These are phyloP conservation scores for Lablab purpureus DNA, from an alignment of 306 rosid genomes.

Conservation along the genomic window DNA sequence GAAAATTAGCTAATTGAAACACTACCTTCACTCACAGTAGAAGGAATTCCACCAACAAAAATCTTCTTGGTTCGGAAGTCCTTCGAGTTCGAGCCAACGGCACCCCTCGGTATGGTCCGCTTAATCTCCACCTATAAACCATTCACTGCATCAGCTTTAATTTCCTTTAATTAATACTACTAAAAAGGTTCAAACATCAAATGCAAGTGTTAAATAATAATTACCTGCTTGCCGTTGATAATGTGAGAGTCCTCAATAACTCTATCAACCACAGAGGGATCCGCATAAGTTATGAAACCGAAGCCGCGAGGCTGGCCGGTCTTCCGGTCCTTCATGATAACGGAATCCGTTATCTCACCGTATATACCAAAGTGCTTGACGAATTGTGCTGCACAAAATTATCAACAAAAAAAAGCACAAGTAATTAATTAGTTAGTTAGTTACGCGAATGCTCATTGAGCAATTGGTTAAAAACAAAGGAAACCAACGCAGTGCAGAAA, in stretches of 20 bases:
- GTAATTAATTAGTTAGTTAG: conserved; percentile 41
- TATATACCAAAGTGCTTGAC: conserved; percentile 84
- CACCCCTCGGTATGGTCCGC: conserved; percentile 91
- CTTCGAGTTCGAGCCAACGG: conserved; percentile 62
- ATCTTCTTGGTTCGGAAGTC: conserved; percentile 92
- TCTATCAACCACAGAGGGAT: conserved; percentile 84
- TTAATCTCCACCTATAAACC: conserved; percentile 85
- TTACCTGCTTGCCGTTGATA: conserved; percentile 84
- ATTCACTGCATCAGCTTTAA: conserved; percentile 5
- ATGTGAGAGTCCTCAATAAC: conserved; percentile 83
- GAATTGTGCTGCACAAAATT: conserved; percentile 68
- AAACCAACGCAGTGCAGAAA: conserved; percentile 18
- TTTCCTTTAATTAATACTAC: background rate
- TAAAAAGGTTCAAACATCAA: background rate
- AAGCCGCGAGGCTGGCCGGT: conserved; percentile 96
- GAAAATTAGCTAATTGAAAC: conserved; percentile 30
- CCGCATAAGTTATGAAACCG: conserved; percentile 89
- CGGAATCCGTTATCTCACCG: conserved; percentile 89
- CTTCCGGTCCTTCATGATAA: conserved; percentile 93
- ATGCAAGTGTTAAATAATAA: conserved; percentile 31
- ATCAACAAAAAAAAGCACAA: background rate
- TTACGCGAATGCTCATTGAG: background rate
- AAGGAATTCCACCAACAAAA: conserved; percentile 96
- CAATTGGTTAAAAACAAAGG: background rate
- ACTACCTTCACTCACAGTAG: conserved; percentile 83